Evolutionary conservation across 1,284 basidiomycete genomes (phyloP), one percentile per base, ranked within the genome.

Genomic region (Psilocybe mexicana): DNA sequence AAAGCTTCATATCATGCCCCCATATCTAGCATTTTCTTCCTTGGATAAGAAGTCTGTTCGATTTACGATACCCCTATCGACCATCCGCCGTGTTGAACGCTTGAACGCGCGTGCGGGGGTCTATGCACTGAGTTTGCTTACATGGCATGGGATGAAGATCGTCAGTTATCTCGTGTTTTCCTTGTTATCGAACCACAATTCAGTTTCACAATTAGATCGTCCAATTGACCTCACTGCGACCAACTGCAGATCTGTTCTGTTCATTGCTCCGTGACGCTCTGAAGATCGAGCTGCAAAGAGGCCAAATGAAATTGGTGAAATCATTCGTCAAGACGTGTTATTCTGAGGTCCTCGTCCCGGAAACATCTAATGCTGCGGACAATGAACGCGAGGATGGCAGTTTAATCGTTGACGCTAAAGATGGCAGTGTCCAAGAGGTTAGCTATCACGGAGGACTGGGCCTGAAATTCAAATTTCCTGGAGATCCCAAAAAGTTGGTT

Each of bases 91-190:
- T 43, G 97, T 99, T n/a, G 97, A 99, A 74, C 80, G 96, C 43
- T 78, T 95, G 53, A 95, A 94, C 72, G 91, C 93, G 23, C 83
- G 94, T 36, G 92, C 94, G 24, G 96, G 95, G 4, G 91, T 98
- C 30, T 98, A 98, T 70, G 96, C 96, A 4, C 83, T 99, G 43
- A 94, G 93, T 66, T 78, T 99, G 28, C 86, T 90, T n/a, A 87
- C 94, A 55, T 99, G 96, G 94, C 94, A 98, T 72, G 91, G 93
- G 46, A 88, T 93, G 82, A 93, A 97, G 79, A 92, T 98, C 67
- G 94, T 96, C 62, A 64, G 92, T 83, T 8, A 43, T 33, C 23
- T 38, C 35, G 12, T 43, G 25, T 45, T 24, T 36, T 47, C 55
- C 33, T 42, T 26, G 43, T 47, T 48, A 35, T 35, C 54, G 3